phyloP scores from a whole-genome alignment of 2,329 filamentous ascomycete genomes.

The Scortechinia acanthostroma region DNA sequence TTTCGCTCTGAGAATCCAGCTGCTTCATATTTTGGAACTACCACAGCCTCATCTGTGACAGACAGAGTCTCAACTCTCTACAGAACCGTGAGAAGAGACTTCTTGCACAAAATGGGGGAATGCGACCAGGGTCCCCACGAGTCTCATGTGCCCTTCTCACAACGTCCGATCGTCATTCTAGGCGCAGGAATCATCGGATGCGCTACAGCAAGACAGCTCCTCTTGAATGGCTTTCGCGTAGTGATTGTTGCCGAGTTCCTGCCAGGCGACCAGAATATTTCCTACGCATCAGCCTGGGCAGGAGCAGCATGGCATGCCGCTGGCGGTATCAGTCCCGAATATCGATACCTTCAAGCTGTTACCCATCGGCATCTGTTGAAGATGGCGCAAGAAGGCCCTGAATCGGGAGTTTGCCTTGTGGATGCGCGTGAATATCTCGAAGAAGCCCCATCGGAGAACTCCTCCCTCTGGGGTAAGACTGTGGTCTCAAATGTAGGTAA shows the following conservation, averaged over 20 bases:
- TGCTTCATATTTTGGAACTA: no score
- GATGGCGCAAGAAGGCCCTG: slow-evolving; percentile 20
- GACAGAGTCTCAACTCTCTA: no score
- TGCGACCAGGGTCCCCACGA: background rate
- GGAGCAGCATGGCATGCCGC: slow-evolving; percentile 27
- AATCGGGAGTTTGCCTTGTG: slow-evolving; percentile 21
- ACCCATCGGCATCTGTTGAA: slow-evolving; percentile 20
- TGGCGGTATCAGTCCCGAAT: slow-evolving; percentile 19
- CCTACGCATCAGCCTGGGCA: slow-evolving; percentile 26
- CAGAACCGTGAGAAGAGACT: no score
- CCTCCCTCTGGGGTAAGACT: slow-evolving; percentile 21
- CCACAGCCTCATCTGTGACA: no score
- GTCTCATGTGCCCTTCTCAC: slow-evolving; percentile 13
- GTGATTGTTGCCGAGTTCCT: slow-evolving; percentile 22
- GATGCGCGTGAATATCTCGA: slow-evolving; percentile 23
- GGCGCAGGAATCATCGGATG: slow-evolving; percentile 29
- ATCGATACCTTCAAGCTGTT: slow-evolving; percentile 22
- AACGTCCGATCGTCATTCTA: slow-evolving; percentile 21
- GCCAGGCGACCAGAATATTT: slow-evolving; percentile 21
- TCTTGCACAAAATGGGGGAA: no score
- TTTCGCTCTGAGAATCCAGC: no score
- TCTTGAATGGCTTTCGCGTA: slow-evolving; percentile 21
- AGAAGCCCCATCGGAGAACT: slow-evolving; percentile 16
- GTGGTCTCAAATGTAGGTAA: slow-evolving; percentile 17
- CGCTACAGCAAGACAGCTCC: slow-evolving; percentile 20